phyloP scores from a whole-genome alignment of 73 alveolate genomes.

The Tetrahymena borealis region DNA sequence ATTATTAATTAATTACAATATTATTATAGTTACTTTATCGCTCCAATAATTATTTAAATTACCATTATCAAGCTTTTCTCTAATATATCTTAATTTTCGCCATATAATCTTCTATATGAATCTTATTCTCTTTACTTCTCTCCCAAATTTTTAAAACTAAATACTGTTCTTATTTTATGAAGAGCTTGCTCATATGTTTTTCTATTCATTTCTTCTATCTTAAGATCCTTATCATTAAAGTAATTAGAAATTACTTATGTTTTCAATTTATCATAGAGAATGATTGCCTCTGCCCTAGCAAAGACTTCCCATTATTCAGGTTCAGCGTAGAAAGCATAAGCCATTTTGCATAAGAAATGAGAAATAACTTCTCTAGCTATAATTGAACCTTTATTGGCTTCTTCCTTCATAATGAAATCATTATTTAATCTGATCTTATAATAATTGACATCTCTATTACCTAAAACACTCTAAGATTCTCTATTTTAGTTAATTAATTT shows the following conservation, averaged over 20 bases:
- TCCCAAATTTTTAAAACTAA: too few relatives aligned
- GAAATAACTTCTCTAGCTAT: background rate
- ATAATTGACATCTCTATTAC: too few relatives aligned
- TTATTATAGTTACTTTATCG: too few relatives aligned
- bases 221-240: background rate
- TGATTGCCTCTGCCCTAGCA: background rate
- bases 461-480: too few relatives aligned
- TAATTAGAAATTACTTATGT: background rate
- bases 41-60: too few relatives aligned
- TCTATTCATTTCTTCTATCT: background rate
- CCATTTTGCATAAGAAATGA: background rate
- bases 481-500: too few relatives aligned
- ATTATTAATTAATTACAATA: background rate
- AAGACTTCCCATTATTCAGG: background rate
- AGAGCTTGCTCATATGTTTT: background rate
- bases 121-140: background rate
- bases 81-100: background rate
- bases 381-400: background rate
- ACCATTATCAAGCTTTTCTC: background rate
- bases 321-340: background rate
- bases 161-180: background rate
- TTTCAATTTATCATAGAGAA: background rate
- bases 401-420: background rate
- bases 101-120: background rate
- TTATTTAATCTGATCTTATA: background rate